Evolutionary conservation across 1,284 basidiomycete species (phyloP), one percentile per base, ranked within the genome.

Genomic region (Phaffia rhodozyma): DNA sequence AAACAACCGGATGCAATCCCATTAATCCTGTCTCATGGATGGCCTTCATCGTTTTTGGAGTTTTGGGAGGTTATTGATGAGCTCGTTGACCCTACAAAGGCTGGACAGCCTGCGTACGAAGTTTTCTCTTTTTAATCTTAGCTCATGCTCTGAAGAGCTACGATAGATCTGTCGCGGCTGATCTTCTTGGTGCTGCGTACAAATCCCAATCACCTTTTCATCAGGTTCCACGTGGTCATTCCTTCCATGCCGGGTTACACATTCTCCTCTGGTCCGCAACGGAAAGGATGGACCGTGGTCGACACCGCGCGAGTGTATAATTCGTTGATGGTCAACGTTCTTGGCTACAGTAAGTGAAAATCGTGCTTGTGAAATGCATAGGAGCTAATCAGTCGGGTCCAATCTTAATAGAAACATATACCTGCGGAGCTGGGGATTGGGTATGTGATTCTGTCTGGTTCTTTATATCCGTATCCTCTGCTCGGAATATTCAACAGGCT

Each of bases 1-100:
- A 25, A 51, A 0, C 65, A 66, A 25, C 66, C 69, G 20, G 67
- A 69, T 25, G 72, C 74, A 18, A 72, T 75, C 38, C 74, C 74
- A 0, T 67, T 75, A 4, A 49, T 75, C n/a, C 67, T 75, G 9
- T 59, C 72, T 1, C 74, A 75, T 47, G 74, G 74, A 5, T 75
- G 73, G 72, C 72, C 72, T 0, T 68, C 68, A 0, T 68, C 68
- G 1, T 67, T 70, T 43, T 66, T 72, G 60, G 74, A 75, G 58
- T 74, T 73, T 51, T 47, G 70, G 49, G 67, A 72, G 2, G 65
- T 69, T 13, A 69, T 73, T 66, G 71, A 71, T 62, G 64, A 71
- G 23, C 70, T 75, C 9, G 71, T 70, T 0, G 63, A 68, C 25
- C 73, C 74, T 0, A 13, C 68, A 0, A 48, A 55, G n/a, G 52